These are phyloP conservation scores for Calonectria hawksworthii DNA, from an alignment of 2,329 filamentous ascomycete species.

Conservation along the genomic window DNA sequence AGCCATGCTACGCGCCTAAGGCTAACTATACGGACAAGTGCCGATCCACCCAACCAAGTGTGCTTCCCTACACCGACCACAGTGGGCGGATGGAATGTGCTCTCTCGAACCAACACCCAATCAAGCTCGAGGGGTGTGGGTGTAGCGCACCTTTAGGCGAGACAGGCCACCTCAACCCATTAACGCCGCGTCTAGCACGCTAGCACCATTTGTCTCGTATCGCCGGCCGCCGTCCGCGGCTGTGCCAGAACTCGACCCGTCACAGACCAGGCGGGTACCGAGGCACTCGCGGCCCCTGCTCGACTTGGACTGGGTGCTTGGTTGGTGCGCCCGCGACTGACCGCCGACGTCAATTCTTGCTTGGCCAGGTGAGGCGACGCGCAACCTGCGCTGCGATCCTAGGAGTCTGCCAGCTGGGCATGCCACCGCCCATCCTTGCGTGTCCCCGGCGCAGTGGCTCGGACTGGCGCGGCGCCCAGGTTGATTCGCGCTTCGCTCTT, in stretches of 20 bases:
- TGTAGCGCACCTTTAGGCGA: slow-evolving; percentile 41
- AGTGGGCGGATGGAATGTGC: slow-evolving; percentile 40
- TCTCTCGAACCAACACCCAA: slow-evolving; percentile 40
- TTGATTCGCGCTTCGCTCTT: slow-evolving; percentile 29
- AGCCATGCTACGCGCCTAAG: neutral
- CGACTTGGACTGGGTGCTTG: slow-evolving; percentile 28
- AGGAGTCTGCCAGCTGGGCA: slow-evolving; percentile 21
- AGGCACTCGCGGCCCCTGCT: slow-evolving; percentile 27
- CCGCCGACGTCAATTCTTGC: slow-evolving; percentile 24
- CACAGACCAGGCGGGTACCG: slow-evolving; percentile 19
- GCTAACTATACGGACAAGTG: neutral
- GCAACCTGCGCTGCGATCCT: slow-evolving; percentile 24
- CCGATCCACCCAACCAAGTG: slow-evolving; percentile 23
- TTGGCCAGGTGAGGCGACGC: slow-evolving; percentile 26
- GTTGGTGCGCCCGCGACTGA: slow-evolving; percentile 33
- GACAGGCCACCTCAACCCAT: slow-evolving; percentile 40
- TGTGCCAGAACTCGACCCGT: slow-evolving; percentile 38
- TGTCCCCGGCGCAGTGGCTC: slow-evolving; percentile 33
- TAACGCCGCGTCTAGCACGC: slow-evolving; percentile 52
- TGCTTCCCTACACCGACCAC: slow-evolving; percentile 32
- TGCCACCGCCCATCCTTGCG: slow-evolving; percentile 27
- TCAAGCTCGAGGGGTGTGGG: slow-evolving; percentile 33
- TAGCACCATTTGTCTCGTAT: slow-evolving; percentile 47
- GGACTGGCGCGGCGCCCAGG: slow-evolving; percentile 36
- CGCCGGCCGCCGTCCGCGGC: slow-evolving; percentile 47